Conservation (phyloP, 345 rosid species). For the Ceriops zippeliana region DNA sequence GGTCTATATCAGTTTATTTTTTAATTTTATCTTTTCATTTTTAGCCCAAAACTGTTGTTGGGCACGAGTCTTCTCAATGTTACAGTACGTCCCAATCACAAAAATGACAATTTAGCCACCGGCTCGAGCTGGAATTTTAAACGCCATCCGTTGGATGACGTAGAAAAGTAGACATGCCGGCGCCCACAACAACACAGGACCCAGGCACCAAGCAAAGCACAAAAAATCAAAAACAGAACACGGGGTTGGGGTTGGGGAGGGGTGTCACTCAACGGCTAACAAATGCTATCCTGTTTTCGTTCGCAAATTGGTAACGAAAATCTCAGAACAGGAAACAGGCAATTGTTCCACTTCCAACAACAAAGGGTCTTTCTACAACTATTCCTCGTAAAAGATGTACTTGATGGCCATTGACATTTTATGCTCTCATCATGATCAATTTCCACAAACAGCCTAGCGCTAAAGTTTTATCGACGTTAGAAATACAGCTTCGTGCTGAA, state of each 20-base stretch:
- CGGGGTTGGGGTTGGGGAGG: background rate
- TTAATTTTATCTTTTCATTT: too few species aligned
- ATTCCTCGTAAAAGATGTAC: constrained; percentile 20
- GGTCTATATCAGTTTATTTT: too few species aligned
- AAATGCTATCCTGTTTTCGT: constrained; percentile 11
- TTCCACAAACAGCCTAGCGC: constrained; percentile 55
- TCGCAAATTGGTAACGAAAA: background rate
- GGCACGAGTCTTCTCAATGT: too few species aligned
- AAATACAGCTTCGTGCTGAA: constrained; percentile 48
- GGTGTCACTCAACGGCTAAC: background rate
- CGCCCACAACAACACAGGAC: too few species aligned
- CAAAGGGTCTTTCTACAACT: constrained; percentile 27
- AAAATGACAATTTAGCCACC: too few species aligned
- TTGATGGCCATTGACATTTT: constrained; percentile 30
- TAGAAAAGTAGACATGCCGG: too few species aligned
- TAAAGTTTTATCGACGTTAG: constrained; percentile 48
- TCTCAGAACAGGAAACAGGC: background rate
- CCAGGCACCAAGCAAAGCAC: too few species aligned
- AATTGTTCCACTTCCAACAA: background rate
- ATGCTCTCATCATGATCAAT: constrained; percentile 38
- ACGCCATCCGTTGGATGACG: too few species aligned
- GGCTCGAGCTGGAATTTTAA: too few species aligned
- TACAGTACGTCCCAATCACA: too few species aligned
- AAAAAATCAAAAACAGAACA: too few species aligned
- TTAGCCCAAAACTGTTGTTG: too few species aligned